Evolutionary conservation across 441 rosid genomes (phyloP).

Genomic region (Raphanus hybrid): DNA sequence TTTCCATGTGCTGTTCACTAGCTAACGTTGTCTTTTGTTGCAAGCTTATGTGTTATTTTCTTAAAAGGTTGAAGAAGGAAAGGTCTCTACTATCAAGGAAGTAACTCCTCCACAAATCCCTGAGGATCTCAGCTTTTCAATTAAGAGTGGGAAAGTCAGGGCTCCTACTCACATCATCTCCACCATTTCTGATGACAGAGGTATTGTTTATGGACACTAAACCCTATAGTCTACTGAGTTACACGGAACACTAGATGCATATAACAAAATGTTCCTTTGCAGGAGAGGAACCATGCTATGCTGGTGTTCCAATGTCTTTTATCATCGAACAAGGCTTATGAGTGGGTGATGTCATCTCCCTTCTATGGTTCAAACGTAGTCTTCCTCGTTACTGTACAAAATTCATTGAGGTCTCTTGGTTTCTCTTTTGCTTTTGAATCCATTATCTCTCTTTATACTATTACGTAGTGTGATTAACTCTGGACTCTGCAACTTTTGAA

Average conservation of each 20-base stretch:
- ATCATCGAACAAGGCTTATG: slow-evolving; percentile 89
- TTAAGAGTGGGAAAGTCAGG: too few species aligned
- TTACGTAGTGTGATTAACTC: not conserved
- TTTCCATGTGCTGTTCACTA: not conserved
- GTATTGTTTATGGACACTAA: slow-evolving; percentile 35
- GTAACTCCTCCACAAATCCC: slow-evolving; percentile 13
- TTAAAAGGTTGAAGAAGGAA: slow-evolving; percentile 70
- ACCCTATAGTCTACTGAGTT: too few species aligned
- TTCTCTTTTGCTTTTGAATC: slow-evolving; percentile 14
- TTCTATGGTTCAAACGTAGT: slow-evolving; percentile 94
- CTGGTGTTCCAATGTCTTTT: slow-evolving; percentile 96
- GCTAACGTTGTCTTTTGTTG: slow-evolving; percentile 17
- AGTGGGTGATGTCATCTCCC: slow-evolving; percentile 93
- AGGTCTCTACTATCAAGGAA: slow-evolving; percentile 81
- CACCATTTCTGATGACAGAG: slow-evolving; percentile 88
- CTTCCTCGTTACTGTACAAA: slow-evolving; percentile 92
- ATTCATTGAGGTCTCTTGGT: slow-evolving; percentile 72
- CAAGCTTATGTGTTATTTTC: not conserved
- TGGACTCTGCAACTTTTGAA: slow-evolving; percentile 28
- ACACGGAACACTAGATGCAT: not conserved
- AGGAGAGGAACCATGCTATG: slow-evolving; percentile 97
- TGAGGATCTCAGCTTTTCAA: too few species aligned
- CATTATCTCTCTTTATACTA: not conserved
- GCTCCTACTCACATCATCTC: slow-evolving; percentile 89
- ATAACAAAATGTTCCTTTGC: not conserved